Percentiles rank a stretch among this genome's conserved stretches.
Conservation (phyloP, 495 filamentous ascomycete species). For the Cairneyella variabilis region DNA sequence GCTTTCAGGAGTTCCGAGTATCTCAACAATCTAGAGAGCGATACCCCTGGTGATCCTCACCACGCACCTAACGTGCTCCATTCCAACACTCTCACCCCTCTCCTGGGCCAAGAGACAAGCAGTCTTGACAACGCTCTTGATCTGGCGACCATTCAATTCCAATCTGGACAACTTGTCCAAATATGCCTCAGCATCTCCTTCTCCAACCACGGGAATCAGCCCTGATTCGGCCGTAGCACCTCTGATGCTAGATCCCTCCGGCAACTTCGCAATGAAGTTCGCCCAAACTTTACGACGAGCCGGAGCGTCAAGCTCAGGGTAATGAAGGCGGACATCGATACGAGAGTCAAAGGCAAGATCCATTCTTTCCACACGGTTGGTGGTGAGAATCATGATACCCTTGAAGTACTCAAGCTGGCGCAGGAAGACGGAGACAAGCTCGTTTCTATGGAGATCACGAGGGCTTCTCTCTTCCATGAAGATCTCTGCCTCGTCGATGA, state of each 20-base stretch:
- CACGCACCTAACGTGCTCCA: slow-evolving; percentile 10
- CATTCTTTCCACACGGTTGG: slow-evolving; percentile 12
- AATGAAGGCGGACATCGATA: slow-evolving; percentile 12
- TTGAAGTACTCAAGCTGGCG: slow-evolving; percentile 18
- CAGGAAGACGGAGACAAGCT: slow-evolving; percentile 20
- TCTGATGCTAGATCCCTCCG: background rate
- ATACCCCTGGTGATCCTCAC: slow-evolving; percentile 3
- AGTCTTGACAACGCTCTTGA: slow-evolving; percentile 20
- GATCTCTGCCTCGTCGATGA: slow-evolving; percentile 38
- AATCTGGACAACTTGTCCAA: slow-evolving; percentile 5
- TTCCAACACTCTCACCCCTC: background rate
- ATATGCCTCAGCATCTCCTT: background rate
- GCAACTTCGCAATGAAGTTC: background rate
- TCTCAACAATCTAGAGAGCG: too few relatives aligned
- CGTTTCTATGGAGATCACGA: slow-evolving; percentile 14
- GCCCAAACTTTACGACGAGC: background rate
- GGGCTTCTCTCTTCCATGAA: slow-evolving; percentile 26
- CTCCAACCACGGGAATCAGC: background rate
- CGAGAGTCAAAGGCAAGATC: slow-evolving; percentile 14
- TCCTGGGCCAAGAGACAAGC: slow-evolving; percentile 11
- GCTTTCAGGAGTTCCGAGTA: too few relatives aligned
- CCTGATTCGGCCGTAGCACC: background rate
- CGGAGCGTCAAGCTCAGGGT: background rate
- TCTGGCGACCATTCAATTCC: slow-evolving; percentile 20
- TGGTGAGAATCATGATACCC: slow-evolving; percentile 19